These are phyloP conservation scores for Martensiomyces pterosporus DNA, from an alignment of 192 early-diverging fungal species.

Conservation along the genomic window DNA sequence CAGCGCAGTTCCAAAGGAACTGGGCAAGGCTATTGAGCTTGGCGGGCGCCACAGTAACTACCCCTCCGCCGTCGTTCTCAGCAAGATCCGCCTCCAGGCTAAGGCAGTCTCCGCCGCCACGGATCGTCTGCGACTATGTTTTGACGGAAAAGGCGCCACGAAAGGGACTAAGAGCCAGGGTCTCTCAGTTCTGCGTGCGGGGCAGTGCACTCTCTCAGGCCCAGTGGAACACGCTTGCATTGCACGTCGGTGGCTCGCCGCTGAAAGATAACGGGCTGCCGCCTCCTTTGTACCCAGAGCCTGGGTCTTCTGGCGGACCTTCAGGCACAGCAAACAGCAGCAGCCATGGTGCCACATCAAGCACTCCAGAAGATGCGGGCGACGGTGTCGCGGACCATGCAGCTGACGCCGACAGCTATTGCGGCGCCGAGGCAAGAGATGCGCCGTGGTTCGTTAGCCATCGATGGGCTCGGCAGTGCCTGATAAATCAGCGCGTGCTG, in stretches of 20 bases:
- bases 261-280: not conserved
- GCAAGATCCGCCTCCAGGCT: too few relatives aligned
- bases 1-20: not conserved
- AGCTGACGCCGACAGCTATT: too few relatives aligned
- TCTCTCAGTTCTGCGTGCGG: not conserved
- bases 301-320: not conserved
- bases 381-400: not conserved
- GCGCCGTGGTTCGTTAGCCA: not conserved
- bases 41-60: not conserved
- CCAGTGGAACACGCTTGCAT: not conserved
- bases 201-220: not conserved
- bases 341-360: not conserved
- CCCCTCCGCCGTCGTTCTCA: too few relatives aligned
- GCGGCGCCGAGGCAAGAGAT: too few relatives aligned
- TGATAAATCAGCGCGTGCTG: not conserved
- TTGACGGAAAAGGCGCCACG: not conserved
- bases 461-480: not conserved
- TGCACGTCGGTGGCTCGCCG: not conserved
- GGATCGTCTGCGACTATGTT: not conserved
- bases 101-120: too few relatives aligned
- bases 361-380: not conserved
- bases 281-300: too few relatives aligned
- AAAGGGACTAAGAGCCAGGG: not conserved
- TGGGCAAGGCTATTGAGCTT: not conserved
- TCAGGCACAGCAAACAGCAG: not conserved